Base-by-base conservation (phyloP, 164 flowering plant genomes). In the Vitis rotundifolia region DNA sequence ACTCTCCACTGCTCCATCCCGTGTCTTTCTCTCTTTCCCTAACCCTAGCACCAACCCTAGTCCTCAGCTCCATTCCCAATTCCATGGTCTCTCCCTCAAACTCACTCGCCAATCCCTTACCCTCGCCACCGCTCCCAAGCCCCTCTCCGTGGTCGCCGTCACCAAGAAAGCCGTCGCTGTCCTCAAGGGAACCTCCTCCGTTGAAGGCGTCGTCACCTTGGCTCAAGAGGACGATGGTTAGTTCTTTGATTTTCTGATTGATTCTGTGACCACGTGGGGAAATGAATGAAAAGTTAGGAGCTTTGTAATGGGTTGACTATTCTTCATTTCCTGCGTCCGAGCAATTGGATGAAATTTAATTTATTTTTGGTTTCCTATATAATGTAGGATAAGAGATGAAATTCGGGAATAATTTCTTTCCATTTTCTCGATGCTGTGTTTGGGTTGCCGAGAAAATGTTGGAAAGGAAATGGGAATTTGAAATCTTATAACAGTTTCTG, bases 151-250 rank as follows among this genome's bases (percentile, higher is more conserved):
- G 18, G 78, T 81, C 31, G 87, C 97, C n/a, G 90, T 85, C 52
- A 61, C 88, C 26, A 90, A 89, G 77, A 94, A 92, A 74, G 97
- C 94, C 49, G 93, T 94, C 8, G 94, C 94, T 3, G 98, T 94
- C 19, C 91, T 94, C 71, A 94, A 89, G 69, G 96, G 97, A 10
- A 82, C 58, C 61, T 83, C 96, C 50, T 16, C 37, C 9, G 97
- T 90, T 57, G 92, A 94, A 79, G 98, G 97, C 31, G 92, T 90
- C 14, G 98, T 82, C 79, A 89, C 88, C 12, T 82, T 94, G 73
- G 76, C 84, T 50, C 97, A 90, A 74, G 92, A 89, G 56, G 90
- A 88, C 51, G 85, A 68, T 12, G 97, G 98, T 94, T 12, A 48
- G 75, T 72, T 59, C 69, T 18, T 28, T 16, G 56, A 3, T 28